Base-by-base conservation (phyloP, 805 yeast genomes). In the Kodamaea leandrae region DNA sequence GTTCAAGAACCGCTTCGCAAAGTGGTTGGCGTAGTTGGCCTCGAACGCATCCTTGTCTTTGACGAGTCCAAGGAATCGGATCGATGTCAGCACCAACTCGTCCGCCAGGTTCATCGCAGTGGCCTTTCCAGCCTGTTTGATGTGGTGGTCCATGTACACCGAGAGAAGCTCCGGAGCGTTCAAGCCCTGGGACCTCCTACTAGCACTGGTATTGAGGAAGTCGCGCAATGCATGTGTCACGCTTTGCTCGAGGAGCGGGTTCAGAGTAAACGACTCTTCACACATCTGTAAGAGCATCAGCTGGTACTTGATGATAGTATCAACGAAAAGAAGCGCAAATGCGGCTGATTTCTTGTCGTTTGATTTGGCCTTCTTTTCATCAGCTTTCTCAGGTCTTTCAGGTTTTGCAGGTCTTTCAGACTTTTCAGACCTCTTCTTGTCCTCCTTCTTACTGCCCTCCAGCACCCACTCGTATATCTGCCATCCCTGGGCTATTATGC, bases 21-120 rank as follows among this genome's bases (percentile, higher is more conserved):
- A 69, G 63, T 86, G 96, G 40, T 82, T 85, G 52, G 88, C 88
- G 60, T 87, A 89, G 46, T 84, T 81, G 30, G 78, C 83, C 55
- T 88, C 96, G 63, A 89, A 90, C 18, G 85, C 66, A 61, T 89
- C 96, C 54, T 88, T 90, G 51, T 90, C 96, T 44, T 78, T 73
- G 34, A 89, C 71, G 54, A 78, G 81, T 42, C 82, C 68, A 53
- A 89, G 80, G 23, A 90, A 72, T 16, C 71, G 61, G 9, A 86
- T 72, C 0, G 88, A 77, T 19, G 74, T 72, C 32, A 68, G 69
- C 41, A 88, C 62, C 7, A 76, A 59, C 6, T 51, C 68, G 50
- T 65, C 68, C 3, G 58, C 50, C 21, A 48, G 54, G 40, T 58
- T 50, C 6, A 45, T 25, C 3, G 45, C 32, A 4, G 53, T 34